Evolutionary conservation across 2,329 filamentous ascomycete genomes (phyloP).

Genomic region (Neocatenulostroma microsporum): DNA sequence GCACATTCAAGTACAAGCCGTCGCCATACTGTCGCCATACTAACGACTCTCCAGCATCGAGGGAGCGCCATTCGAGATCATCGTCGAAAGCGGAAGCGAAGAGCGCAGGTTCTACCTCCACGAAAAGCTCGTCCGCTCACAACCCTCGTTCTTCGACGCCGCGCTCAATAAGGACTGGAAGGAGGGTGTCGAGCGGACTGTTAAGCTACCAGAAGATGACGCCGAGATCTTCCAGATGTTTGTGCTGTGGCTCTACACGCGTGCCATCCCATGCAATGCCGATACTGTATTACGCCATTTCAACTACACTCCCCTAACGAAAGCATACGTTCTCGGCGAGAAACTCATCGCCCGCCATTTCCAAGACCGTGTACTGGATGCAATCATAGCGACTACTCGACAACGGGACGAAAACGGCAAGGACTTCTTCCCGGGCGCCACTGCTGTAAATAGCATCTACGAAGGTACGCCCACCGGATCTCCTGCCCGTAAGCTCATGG

Average conservation of each 20-base stretch:
- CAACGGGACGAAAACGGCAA: neutral
- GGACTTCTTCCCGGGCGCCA: neutral
- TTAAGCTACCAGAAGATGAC: constrained; percentile 10
- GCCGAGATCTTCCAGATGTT: constrained; percentile 7
- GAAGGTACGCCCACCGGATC: neutral
- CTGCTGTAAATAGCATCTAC: neutral
- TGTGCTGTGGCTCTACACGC: constrained; percentile 13
- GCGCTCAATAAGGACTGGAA: constrained; percentile 10
- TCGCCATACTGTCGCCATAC: too few species aligned
- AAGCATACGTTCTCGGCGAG: neutral
- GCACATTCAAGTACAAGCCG: too few species aligned
- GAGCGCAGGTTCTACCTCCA: constrained; percentile 5
- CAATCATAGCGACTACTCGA: neutral
- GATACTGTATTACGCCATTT: neutral
- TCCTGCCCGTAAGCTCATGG: neutral
- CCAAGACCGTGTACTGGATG: neutral
- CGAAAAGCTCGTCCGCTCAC: neutral
- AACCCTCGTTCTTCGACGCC: constrained; percentile 12
- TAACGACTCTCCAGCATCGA: too few species aligned
- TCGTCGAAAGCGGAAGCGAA: neutral
- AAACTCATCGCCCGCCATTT: neutral
- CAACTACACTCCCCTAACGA: neutral
- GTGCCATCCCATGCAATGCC: neutral
- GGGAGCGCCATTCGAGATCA: neutral
- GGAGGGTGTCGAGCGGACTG: constrained; percentile 5